These are phyloP conservation scores for Scedosporium minutisporum DNA, from an alignment of 2,329 filamentous ascomycete species.

Conservation along the genomic window DNA sequence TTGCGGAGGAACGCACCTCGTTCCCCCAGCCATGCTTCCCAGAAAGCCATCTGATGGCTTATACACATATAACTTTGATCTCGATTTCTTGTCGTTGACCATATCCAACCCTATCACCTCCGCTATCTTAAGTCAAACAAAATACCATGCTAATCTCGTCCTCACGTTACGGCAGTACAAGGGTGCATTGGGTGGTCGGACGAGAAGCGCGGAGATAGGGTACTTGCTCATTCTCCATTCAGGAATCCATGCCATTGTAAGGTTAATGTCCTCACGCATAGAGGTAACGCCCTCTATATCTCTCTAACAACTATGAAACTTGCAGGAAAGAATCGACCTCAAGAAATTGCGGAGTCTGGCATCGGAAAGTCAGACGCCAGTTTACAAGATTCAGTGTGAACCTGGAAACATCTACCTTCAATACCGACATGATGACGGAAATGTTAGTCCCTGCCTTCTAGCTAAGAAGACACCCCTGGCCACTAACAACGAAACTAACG, in stretches of 20 bases:
- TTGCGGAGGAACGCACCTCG: too few relatives aligned
- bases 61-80: conserved; percentile 7
- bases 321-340: conserved; percentile 6
- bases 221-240: conserved; percentile 6
- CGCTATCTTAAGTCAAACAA: background rate
- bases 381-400: conserved; percentile 3
- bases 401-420: background rate
- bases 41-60: conserved; percentile 2
- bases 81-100: background rate
- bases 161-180: conserved; percentile 2
- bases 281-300: background rate
- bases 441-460: background rate
- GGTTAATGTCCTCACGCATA: background rate
- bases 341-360: conserved; percentile 1
- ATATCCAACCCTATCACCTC: background rate
- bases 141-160: conserved; percentile 1
- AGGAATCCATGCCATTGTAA: conserved; percentile 3
- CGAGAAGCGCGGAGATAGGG: background rate
- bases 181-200: background rate
- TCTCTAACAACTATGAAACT: background rate
- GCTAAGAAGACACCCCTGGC: background rate
- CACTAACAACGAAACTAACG: background rate
- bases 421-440: background rate
- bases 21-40: background rate
- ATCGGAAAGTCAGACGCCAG: background rate